Conservation (phyloP, 352 stramenopile species). For the Phytophthora kernoviae region DNA sequence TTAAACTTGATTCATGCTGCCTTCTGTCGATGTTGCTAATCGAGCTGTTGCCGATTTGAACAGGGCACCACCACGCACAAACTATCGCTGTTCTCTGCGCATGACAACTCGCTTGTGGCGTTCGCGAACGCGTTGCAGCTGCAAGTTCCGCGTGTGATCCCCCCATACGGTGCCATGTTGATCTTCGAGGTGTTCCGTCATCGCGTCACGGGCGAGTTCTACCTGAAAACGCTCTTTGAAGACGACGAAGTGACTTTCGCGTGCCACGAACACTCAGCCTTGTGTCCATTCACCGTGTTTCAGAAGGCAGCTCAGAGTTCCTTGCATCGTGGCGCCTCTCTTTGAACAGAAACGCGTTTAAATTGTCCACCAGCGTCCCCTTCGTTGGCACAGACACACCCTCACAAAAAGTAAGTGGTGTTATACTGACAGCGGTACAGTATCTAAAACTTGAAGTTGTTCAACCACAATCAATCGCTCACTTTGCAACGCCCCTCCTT, state of each 20-base stretch:
- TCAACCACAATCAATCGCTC: constrained; percentile 1
- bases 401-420: constrained; percentile 10
- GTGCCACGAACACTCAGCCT: constrained; percentile 39
- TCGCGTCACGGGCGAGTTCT: constrained; percentile 43
- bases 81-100: constrained; percentile 76
- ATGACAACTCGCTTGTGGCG: constrained; percentile 84
- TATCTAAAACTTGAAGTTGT: not conserved
- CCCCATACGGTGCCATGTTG: constrained; percentile 75
- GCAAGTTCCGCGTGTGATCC: constrained; percentile 54
- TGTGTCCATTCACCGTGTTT: constrained; percentile 68
- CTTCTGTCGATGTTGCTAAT: constrained; percentile 6
- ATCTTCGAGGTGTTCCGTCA: constrained; percentile 73
- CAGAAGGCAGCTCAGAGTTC: constrained; percentile 52
- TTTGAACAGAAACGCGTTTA: constrained; percentile 9
- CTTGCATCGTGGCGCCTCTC: constrained; percentile 30
- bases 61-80: constrained; percentile 38
- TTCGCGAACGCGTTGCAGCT: constrained; percentile 70
- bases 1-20: not conserved
- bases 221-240: constrained; percentile 62
- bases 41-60: not conserved
- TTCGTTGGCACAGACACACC: constrained; percentile 13
- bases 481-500: no score
- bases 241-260: constrained; percentile 47
- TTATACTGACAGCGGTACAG: not conserved
- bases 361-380: constrained; percentile 9